Evolutionary conservation across 2,329 filamentous ascomycete genomes (phyloP).

Genomic region (Aspergillus terreus): DNA sequence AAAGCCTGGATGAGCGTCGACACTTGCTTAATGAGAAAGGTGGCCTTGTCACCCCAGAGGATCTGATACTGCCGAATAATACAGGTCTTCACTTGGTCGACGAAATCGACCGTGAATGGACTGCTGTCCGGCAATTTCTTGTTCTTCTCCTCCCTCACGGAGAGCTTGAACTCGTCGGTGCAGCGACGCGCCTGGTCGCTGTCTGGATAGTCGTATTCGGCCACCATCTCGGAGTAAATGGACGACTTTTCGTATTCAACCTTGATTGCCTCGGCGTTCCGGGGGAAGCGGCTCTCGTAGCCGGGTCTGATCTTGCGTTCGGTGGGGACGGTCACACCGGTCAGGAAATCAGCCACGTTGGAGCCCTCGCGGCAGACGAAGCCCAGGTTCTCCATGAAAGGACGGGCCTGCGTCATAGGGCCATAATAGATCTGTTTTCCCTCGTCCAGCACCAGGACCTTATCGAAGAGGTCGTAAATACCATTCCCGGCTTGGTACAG

Average conservation of each 20-base stretch:
- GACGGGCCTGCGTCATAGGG: slow-evolving; percentile 53
- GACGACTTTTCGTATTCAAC: slow-evolving; percentile 51
- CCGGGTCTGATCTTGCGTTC: slow-evolving; percentile 44
- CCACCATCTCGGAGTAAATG: slow-evolving; percentile 49
- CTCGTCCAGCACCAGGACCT: slow-evolving; percentile 64
- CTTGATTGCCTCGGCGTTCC: slow-evolving; percentile 43
- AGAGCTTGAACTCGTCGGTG: slow-evolving; percentile 54
- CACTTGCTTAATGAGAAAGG: slow-evolving; percentile 60
- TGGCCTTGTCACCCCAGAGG: slow-evolving; percentile 61
- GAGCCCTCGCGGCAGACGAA: slow-evolving; percentile 60
- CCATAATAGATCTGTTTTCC: slow-evolving; percentile 66
- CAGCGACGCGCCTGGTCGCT: slow-evolving; percentile 46
- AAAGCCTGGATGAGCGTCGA: slow-evolving; percentile 58
- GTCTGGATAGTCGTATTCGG: slow-evolving; percentile 57
- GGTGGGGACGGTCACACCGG: slow-evolving; percentile 58
- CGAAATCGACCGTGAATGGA: slow-evolving; percentile 55
- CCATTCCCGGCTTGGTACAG: slow-evolving; percentile 68
- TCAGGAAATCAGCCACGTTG: slow-evolving; percentile 64
- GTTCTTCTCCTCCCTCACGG: slow-evolving; percentile 53
- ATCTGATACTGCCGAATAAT: slow-evolving; percentile 62
- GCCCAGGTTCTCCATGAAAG: slow-evolving; percentile 63
- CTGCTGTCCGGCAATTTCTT: slow-evolving; percentile 52
- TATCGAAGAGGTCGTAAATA: slow-evolving; percentile 68
- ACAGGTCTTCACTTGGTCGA: slow-evolving; percentile 54
- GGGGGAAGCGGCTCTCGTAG: slow-evolving; percentile 43